These are phyloP conservation scores for Quercus berberidifolia DNA, from an alignment of 306 rosid genomes.

Conservation along the genomic window DNA sequence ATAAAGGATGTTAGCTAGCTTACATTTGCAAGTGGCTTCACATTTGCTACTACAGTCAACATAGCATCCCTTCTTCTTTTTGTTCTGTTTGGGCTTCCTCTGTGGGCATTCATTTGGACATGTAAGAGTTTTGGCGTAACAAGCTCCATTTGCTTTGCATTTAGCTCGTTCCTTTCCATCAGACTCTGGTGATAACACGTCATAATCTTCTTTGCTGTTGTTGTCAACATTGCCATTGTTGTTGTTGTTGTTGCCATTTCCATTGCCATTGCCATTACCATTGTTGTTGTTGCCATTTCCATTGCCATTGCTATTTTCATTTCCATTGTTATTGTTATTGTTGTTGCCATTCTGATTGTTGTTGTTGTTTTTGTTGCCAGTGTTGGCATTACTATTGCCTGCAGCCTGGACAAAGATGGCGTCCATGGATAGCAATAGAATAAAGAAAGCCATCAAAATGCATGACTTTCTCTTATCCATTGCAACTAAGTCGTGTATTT, in stretches of 20 bases:
- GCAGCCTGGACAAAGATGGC: slow-evolving; percentile 38
- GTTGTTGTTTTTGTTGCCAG: neutral
- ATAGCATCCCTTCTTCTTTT: slow-evolving; percentile 63
- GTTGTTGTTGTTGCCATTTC: neutral
- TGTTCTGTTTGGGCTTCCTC: slow-evolving; percentile 76
- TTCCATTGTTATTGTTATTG: neutral
- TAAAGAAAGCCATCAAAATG: slow-evolving; percentile 35
- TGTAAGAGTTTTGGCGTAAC: slow-evolving; percentile 41
- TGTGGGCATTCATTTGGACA: slow-evolving; percentile 55
- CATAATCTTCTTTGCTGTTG: slow-evolving; percentile 20
- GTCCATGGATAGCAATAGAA: slow-evolving; percentile 35
- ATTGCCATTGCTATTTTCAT: neutral
- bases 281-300: neutral
- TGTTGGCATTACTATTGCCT: slow-evolving; percentile 8
- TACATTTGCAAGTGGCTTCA: slow-evolving; percentile 84
- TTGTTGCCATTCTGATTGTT: neutral
- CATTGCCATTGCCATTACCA: neutral
- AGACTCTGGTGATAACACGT: slow-evolving; percentile 18
- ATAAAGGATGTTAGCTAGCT: slow-evolving; percentile 10
- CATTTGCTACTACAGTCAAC: slow-evolving; percentile 66
- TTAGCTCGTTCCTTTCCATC: slow-evolving; percentile 53
- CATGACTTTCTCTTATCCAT: slow-evolving; percentile 40
- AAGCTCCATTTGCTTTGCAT: slow-evolving; percentile 37
- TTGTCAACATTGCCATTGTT: neutral
- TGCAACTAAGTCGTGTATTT: neutral